Percentiles rank a stretch among this genome's conserved stretches.
phyloP scores from a whole-genome alignment of 2,329 filamentous ascomycete genomes.

The Capronia coronata region DNA sequence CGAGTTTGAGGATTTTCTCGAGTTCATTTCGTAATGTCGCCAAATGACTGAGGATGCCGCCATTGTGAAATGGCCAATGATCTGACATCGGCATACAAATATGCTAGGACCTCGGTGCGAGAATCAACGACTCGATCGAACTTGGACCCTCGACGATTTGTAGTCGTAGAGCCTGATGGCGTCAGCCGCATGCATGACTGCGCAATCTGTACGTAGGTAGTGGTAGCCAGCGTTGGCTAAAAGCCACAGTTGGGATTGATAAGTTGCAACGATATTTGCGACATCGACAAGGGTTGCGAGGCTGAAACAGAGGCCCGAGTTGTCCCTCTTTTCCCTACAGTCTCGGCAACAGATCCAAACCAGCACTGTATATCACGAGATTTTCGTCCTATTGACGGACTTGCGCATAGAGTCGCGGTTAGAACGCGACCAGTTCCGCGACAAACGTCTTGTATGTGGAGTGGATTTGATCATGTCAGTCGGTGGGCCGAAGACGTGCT shows the following conservation, averaged over 20 bases:
- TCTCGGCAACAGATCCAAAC: constrained; percentile 17
- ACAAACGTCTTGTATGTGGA: background rate
- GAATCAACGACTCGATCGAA: too few relatives aligned
- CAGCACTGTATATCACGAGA: too few relatives aligned
- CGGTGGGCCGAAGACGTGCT: constrained; percentile 4
- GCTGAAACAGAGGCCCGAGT: background rate
- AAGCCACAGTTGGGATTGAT: background rate
- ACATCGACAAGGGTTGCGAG: background rate
- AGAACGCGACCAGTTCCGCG: background rate
- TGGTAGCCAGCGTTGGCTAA: constrained; percentile 30
- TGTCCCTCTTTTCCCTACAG: background rate
- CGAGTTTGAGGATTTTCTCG: too few relatives aligned
- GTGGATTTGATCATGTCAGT: background rate
- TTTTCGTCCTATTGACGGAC: too few relatives aligned
- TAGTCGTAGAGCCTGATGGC: too few relatives aligned
- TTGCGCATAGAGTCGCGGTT: background rate
- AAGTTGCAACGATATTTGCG: background rate
- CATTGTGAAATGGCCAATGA: too few relatives aligned
- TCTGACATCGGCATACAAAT: too few relatives aligned
- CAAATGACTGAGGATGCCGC: too few relatives aligned
- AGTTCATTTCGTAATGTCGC: too few relatives aligned
- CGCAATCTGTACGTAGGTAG: constrained; percentile 44
- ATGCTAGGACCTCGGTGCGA: too few relatives aligned
- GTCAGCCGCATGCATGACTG: too few relatives aligned
- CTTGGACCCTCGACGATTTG: too few relatives aligned